Evolutionary conservation across 768 basidiomycete species (phyloP), one percentile per base, ranked within the genome.

Genomic region (Gautieria morchelliformis): DNA sequence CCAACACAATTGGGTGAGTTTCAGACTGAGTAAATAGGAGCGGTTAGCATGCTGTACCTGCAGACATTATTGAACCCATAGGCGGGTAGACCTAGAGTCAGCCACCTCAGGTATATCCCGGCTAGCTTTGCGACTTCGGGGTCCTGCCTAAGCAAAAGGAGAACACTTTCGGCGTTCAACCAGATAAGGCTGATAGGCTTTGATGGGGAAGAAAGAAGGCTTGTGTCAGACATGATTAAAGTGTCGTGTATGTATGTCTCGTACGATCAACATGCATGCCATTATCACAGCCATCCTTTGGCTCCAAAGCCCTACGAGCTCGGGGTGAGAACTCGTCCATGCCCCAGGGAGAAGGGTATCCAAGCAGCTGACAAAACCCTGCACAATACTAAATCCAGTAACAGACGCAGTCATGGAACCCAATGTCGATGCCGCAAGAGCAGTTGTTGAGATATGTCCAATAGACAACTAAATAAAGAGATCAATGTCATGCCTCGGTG

Each of bases 321-420:
- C 72, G 0, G 93, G 95, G 32, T 85, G 83, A 1, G 83, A 66
- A 3, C 92, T 93, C 0, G 96, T 94, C 93, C 90, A 99, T 15
- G 95, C 93, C 40, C 90, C 83, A 0, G 96, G 95, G 9, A 97
- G 81, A 64, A 99, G 79, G 0, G 94, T 94, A 68, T 99, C 96
- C 19, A 99, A 81, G 0, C 91, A 84, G 50, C 87, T 89, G 8
- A 82, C 74, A 55, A 95, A 81, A 20, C 65, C 68, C 40, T 75
- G 73, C 9, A 77, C 61, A 54, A 79, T 71, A 33, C 74, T 72
- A 54, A 72, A 76, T 4, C 71, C 73, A 2, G 77, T 74, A 5
- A 79, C 71, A 58, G 68, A 72, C 42, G 70, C 66, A 1, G 74
- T 71, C 60, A 75, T 69, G 40, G 65, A 73, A 2, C 68, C 73